phyloP scores from a whole-genome alignment of 1,284 basidiomycete genomes.

The Tausonia pullulans region DNA sequence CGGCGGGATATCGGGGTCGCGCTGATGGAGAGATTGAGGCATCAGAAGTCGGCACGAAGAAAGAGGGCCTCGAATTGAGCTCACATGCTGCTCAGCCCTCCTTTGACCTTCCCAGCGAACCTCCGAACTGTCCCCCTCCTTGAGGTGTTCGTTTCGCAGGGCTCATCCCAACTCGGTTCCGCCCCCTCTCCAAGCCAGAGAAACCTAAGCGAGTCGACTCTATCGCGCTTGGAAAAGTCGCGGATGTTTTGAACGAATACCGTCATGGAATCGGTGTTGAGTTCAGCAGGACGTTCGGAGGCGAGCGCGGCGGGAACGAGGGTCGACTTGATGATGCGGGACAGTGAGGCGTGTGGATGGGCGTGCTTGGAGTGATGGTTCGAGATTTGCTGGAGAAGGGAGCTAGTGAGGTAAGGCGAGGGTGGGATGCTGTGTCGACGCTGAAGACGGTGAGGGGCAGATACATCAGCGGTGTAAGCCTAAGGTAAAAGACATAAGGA shows the following conservation, averaged over 20 bases:
- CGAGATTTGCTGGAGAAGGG: background rate
- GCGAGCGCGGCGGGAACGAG: background rate
- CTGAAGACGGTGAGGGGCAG: background rate
- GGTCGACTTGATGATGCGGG: too few relatives aligned
- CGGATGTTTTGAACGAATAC: background rate
- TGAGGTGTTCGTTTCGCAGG: too few relatives aligned
- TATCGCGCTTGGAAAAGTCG: background rate
- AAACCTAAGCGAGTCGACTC: conserved; percentile 2
- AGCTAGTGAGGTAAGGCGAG: background rate
- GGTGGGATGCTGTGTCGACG: background rate
- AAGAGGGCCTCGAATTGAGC: too few relatives aligned
- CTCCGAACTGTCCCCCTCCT: too few relatives aligned
- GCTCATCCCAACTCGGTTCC: background rate
- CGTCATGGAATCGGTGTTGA: background rate
- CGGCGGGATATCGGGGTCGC: too few relatives aligned
- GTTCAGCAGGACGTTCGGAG: too few relatives aligned
- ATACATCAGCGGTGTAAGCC: background rate
- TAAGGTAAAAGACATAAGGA: background rate
- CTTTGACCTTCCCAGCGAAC: too few relatives aligned
- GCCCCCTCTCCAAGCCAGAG: conserved; percentile 2
- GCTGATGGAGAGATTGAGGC: too few relatives aligned
- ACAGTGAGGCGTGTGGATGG: too few relatives aligned
- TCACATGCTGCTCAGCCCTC: too few relatives aligned
- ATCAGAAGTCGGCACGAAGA: too few relatives aligned
- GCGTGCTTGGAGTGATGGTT: too few relatives aligned